Conservation (phyloP, 192 early-diverging fungal species). For the Phycomyces nitens region DNA sequence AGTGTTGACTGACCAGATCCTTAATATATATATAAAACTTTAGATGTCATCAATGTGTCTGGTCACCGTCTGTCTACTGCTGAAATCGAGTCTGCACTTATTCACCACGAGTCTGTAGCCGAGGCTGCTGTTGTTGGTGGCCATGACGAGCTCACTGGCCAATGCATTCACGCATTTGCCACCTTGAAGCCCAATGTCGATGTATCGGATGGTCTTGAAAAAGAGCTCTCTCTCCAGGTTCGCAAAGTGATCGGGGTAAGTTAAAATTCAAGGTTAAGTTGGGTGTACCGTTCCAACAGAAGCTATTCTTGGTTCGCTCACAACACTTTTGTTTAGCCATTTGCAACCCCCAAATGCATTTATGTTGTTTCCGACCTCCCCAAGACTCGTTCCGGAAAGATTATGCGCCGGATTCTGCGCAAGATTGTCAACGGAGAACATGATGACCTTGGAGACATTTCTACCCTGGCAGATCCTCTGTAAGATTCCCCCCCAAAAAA, state of each 20-base stretch:
- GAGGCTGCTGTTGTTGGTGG: conserved; percentile 92
- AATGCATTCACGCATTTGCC: conserved; percentile 82
- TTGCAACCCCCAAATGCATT: conserved; percentile 88
- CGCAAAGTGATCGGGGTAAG: conserved; percentile 69
- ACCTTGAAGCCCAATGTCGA: conserved; percentile 67
- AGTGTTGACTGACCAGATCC: too few relatives aligned
- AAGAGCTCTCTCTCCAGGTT: conserved; percentile 68
- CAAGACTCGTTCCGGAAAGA: conserved; percentile 93
- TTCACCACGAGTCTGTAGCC: conserved; percentile 75
- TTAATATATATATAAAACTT: conserved; percentile 11
- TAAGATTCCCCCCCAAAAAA: too few relatives aligned
- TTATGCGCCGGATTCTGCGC: conserved; percentile 91
- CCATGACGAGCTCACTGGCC: conserved; percentile 83
- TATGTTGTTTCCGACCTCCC: conserved; percentile 84
- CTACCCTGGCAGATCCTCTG: conserved; percentile 79
- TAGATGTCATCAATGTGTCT: conserved; percentile 93
- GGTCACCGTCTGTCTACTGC: conserved; percentile 91
- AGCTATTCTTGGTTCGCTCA: too few relatives aligned
- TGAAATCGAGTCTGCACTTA: conserved; percentile 90
- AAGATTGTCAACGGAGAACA: conserved; percentile 86
- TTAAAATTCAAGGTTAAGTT: too few relatives aligned
- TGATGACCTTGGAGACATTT: conserved; percentile 82
- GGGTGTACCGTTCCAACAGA: too few relatives aligned
- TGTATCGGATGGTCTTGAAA: conserved; percentile 38
- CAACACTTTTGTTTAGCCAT: conserved; percentile 51